A percentile compares a stretch with the other conserved stretches of the same genome.
phyloP scores from a whole-genome alignment of 2,329 filamentous ascomycete species.

The Ophiostoma sp. region DNA sequence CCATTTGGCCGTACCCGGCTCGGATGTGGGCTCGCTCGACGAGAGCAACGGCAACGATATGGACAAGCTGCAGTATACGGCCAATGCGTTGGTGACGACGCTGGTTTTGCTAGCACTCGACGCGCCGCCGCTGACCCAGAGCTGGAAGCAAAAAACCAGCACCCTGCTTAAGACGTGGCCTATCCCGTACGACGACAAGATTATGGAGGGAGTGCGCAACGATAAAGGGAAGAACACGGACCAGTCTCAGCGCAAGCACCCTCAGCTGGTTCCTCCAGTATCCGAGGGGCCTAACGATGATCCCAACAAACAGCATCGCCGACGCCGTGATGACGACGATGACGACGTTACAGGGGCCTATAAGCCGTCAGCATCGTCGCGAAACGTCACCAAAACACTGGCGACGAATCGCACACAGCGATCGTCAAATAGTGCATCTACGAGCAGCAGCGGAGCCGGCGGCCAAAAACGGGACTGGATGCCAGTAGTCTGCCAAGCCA shows the following conservation, averaged over 20 bases:
- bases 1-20: background rate
- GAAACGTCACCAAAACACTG: too few relatives aligned
- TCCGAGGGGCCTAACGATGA: too few relatives aligned
- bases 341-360: background rate
- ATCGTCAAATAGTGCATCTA: too few relatives aligned
- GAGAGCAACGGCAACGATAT: background rate
- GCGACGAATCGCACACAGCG: background rate
- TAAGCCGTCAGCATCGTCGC: too few relatives aligned
- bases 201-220: background rate
- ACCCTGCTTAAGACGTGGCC: background rate
- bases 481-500: background rate
- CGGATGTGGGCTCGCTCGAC: background rate
- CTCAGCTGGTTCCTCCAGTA: too few relatives aligned
- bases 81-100: background rate
- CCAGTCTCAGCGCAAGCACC: background rate
- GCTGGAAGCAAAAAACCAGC: slow-evolving; percentile 13
- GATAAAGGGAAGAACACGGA: background rate
- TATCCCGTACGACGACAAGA: background rate
- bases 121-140: background rate
- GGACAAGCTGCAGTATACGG: too few relatives aligned
- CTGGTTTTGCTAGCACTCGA: background rate
- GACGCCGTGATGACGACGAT: slow-evolving; percentile 2
- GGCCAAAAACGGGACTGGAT: background rate
- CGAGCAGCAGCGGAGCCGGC: too few relatives aligned
- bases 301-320: too few relatives aligned